These are phyloP conservation scores for Fraxinus floribunda DNA, from an alignment of 305 asterid genomes.

Conservation along the genomic window DNA sequence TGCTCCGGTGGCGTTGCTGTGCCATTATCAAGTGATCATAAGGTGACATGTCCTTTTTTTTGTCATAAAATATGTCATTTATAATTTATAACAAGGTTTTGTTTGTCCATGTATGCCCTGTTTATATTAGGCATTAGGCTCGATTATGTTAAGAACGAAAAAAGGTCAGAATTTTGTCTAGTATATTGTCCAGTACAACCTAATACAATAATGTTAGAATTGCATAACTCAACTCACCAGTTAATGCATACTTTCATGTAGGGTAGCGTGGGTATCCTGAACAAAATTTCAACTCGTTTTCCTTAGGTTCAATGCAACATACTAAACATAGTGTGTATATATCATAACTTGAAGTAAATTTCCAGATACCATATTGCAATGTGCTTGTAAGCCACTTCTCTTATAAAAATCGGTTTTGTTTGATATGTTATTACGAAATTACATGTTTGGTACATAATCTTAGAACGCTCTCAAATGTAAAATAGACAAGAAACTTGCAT, in stretches of 20 bases:
- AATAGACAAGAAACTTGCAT: background rate
- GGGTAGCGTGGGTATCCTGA: background rate
- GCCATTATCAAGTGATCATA: constrained; percentile 45
- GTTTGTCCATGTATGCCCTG: background rate
- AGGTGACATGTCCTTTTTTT: constrained; percentile 28
- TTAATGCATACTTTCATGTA: too few relatives aligned
- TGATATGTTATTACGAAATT: too few relatives aligned
- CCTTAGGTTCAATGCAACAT: background rate
- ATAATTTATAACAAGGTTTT: background rate
- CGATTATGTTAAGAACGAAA: background rate
- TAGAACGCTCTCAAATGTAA: background rate
- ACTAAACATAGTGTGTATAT: background rate
- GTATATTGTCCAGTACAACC: too few relatives aligned
- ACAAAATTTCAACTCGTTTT: background rate
- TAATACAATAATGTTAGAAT: background rate
- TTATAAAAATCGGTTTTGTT: background rate
- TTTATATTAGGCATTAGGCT: background rate
- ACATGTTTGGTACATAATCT: background rate
- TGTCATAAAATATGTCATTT: background rate
- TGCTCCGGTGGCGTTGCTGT: constrained; percentile 37
- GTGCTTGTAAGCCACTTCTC: background rate
- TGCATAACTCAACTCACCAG: too few relatives aligned
- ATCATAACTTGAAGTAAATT: too few relatives aligned
- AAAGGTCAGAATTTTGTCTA: background rate
- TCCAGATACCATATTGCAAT: background rate